Conservation (phyloP, 148 eudicot genomes). For the Chenopodium album region DNA sequence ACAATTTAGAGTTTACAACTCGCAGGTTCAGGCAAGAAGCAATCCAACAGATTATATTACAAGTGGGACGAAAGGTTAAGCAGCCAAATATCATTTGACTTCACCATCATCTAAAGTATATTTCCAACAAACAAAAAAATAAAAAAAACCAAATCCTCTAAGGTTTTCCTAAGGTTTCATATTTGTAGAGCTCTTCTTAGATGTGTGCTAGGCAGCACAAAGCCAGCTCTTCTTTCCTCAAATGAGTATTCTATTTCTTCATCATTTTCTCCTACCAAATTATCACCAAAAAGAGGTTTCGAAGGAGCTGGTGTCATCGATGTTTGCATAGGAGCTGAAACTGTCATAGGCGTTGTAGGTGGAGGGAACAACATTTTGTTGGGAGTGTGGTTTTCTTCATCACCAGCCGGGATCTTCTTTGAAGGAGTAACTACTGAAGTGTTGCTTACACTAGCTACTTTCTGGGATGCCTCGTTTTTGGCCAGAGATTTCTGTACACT, state of each 20-base stretch:
- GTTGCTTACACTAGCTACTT: conserved; percentile 8
- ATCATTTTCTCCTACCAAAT: conserved; percentile 13
- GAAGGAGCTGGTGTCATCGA: conserved; percentile 26
- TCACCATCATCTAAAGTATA: not conserved
- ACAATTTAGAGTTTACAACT: not conserved
- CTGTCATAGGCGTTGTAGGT: conserved; percentile 29
- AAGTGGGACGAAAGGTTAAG: conserved; percentile 16
- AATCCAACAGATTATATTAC: conserved; percentile 19
- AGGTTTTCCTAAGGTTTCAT: conserved; percentile 10
- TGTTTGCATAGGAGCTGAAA: conserved; percentile 35
- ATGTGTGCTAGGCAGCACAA: conserved; percentile 48
- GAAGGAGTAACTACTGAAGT: conserved; percentile 23
- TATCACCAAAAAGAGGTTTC: conserved; percentile 15
- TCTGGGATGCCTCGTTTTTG: conserved; percentile 34
- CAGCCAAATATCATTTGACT: conserved; percentile 29
- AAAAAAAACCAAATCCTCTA: not conserved
- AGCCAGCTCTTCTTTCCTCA: conserved; percentile 72
- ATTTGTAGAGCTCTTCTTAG: conserved; percentile 42
- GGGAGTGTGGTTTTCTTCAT: conserved; percentile 37
- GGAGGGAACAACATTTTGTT: conserved; percentile 16
- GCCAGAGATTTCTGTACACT: conserved; percentile 34
- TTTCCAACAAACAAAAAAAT: not conserved
- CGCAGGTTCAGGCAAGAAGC: not conserved
- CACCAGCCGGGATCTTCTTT: conserved; percentile 18
- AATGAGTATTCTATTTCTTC: conserved; percentile 72